Percentiles rank a stretch among this genome's conserved stretches.
Evolutionary conservation across 2,329 filamentous ascomycete genomes (phyloP).

Genomic region (Fusarium haematococcum): DNA sequence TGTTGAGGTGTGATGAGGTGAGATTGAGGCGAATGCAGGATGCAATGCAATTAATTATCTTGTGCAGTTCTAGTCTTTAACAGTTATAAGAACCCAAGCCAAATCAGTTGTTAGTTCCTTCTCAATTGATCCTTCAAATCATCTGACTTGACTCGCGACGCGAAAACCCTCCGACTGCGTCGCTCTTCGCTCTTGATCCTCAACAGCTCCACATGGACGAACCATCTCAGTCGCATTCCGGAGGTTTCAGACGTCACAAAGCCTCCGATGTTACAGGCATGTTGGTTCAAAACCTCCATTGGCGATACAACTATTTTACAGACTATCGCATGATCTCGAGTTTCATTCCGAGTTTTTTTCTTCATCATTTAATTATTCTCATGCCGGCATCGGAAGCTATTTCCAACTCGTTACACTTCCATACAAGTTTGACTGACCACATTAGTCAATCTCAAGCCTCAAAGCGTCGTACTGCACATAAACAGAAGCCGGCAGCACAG

Average conservation of each 20-base stretch:
- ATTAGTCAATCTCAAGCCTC: slow-evolving; percentile 63
- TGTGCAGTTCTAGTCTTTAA: not conserved
- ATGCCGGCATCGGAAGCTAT: not conserved
- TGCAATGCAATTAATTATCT: not conserved
- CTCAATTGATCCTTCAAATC: not conserved
- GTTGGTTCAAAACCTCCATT: not conserved
- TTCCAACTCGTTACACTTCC: not conserved
- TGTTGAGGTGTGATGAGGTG: not conserved
- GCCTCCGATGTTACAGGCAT: slow-evolving; percentile 27
- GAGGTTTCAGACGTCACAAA: slow-evolving; percentile 14
- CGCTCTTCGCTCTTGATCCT: not conserved
- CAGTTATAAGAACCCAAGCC: not conserved
- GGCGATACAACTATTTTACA: not conserved
- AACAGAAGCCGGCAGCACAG: slow-evolving; percentile 63
- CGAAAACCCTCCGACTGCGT: slow-evolving; percentile 30
- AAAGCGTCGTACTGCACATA: slow-evolving; percentile 77
- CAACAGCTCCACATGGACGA: slow-evolving; percentile 11
- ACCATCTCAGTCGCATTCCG: slow-evolving; percentile 2
- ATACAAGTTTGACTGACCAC: not conserved
- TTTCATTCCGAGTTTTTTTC: slow-evolving; percentile 14
- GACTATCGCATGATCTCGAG: slow-evolving; percentile 21
- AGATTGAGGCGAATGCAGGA: not conserved
- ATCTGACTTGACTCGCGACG: slow-evolving; percentile 6
- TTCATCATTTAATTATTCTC: not conserved
- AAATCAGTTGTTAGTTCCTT: not conserved